A percentile compares a stretch with the other conserved stretches of the same genome.
phyloP scores from a whole-genome alignment of 208 protist genomes.

The Strigomonas galati region DNA sequence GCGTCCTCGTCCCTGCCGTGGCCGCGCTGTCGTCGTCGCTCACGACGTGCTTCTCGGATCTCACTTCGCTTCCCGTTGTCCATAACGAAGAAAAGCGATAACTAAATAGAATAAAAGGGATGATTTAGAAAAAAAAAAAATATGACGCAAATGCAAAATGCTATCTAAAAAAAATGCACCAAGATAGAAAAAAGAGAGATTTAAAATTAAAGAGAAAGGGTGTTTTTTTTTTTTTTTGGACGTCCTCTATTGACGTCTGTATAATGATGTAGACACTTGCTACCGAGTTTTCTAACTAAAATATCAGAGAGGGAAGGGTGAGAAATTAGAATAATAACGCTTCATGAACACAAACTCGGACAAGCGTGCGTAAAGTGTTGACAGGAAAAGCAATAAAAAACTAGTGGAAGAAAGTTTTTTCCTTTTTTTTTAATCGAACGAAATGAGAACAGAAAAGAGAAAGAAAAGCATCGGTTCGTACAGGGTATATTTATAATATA shows the following conservation, averaged over 20 bases:
- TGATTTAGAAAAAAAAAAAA: constrained; percentile 14
- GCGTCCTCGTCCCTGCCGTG: constrained; percentile 8
- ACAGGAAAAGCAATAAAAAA: constrained; percentile 15
- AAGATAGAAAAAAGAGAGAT: constrained; percentile 11
- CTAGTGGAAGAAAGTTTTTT: constrained; percentile 1
- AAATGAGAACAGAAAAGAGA: constrained; percentile 17
- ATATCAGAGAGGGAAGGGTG: constrained; percentile 5
- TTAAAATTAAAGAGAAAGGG: constrained; percentile 1
- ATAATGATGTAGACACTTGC: no score
- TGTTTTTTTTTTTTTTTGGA: no score
- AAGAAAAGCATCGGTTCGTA: no score
- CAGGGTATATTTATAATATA: constrained; percentile 12
- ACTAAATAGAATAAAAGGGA: neutral
- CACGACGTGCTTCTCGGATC: constrained; percentile 26
- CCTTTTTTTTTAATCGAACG: constrained; percentile 9
- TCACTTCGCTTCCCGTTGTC: constrained; percentile 18
- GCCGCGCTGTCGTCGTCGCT: constrained; percentile 21
- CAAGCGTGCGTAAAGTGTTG: neutral
- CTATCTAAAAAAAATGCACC: constrained; percentile 2
- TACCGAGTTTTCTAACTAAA: constrained; percentile 3
- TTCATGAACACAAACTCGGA: neutral
- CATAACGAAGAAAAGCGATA: constrained; percentile 6
- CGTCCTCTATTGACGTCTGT: no score
- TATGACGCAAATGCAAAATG: constrained; percentile 9
- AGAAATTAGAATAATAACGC: constrained; percentile 1